Evolutionary conservation across 2,329 filamentous ascomycete species (phyloP).

Genomic region (Blumeria graminis): DNA sequence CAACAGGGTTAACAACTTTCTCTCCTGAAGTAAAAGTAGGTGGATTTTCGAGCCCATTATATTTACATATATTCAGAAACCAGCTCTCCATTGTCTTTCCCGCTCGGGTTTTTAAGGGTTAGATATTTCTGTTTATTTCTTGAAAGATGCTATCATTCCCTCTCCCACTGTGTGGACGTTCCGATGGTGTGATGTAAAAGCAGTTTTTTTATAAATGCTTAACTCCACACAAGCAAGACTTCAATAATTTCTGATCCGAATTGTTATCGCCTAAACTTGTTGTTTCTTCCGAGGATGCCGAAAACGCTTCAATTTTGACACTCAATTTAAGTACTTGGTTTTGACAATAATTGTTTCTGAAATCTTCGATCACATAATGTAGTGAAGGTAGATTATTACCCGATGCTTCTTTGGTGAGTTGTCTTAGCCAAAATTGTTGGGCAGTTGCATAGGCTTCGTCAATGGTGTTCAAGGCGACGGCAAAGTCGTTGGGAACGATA

Average conservation of each 20-base stretch:
- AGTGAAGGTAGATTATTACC: not conserved
- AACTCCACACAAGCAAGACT: not conserved
- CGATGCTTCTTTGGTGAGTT: not conserved
- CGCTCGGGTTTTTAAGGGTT: not conserved
- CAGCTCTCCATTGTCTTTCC: not conserved
- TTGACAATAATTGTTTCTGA: not conserved
- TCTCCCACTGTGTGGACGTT: not conserved
- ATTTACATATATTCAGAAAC: not conserved
- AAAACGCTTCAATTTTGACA: not conserved
- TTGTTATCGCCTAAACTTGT: not conserved
- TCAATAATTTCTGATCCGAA: not conserved
- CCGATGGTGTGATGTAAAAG: not conserved
- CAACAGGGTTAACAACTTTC: not conserved
- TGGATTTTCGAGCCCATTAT: not conserved
- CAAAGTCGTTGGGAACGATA: not conserved
- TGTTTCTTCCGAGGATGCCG: not conserved
- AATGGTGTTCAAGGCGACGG: not conserved
- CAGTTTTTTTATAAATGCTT: not conserved
- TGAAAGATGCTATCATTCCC: not conserved
- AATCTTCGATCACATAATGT: not conserved
- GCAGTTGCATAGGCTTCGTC: not conserved
- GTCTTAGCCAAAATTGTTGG: not conserved
- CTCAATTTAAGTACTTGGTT: not conserved
- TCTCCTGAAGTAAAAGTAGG: not conserved
- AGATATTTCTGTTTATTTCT: not conserved